Conservation (phyloP, 1,284 basidiomycete genomes). For the Sanghuangporus sanghuang region DNA sequence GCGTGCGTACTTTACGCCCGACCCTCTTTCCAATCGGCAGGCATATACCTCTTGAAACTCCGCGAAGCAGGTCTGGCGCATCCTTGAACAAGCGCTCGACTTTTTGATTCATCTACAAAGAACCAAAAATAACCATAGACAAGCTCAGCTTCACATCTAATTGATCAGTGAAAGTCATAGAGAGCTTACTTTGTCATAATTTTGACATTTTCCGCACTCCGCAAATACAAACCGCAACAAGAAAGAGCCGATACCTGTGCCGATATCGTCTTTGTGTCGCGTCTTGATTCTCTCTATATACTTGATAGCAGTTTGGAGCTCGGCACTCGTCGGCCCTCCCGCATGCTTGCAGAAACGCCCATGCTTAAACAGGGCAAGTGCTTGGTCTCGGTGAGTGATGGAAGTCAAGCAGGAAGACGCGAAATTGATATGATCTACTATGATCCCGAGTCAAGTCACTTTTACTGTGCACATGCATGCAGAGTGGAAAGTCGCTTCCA, state of each 20-base stretch:
- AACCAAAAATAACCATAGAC: background rate
- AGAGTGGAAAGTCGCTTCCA: too few relatives aligned
- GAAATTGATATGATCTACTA: too few relatives aligned
- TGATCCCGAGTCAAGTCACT: too few relatives aligned
- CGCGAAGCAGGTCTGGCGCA: constrained; percentile 85
- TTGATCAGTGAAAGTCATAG: too few relatives aligned
- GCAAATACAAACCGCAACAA: too few relatives aligned
- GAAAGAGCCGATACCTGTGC: constrained; percentile 97
- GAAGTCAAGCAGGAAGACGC: too few relatives aligned
- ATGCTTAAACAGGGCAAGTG: too few relatives aligned
- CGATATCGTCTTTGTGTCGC: constrained; percentile 45
- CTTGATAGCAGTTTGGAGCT: constrained; percentile 97
- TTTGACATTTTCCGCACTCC: constrained; percentile 93
- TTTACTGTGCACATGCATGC: too few relatives aligned
- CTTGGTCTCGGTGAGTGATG: too few relatives aligned
- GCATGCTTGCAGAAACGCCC: too few relatives aligned
- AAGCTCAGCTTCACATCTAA: background rate
- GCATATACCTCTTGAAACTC: constrained; percentile 28
- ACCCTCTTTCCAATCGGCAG: too few relatives aligned
- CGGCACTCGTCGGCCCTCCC: constrained; percentile 27
- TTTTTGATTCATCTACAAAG: constrained; percentile 83
- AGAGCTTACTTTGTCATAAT: constrained; percentile 75
- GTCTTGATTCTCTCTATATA: constrained; percentile 99
- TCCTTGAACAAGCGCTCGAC: constrained; percentile 91
- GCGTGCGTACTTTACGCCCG: too few relatives aligned